Conservation (phyloP, 805 yeast species). For the Saturnispora hagleri region DNA sequence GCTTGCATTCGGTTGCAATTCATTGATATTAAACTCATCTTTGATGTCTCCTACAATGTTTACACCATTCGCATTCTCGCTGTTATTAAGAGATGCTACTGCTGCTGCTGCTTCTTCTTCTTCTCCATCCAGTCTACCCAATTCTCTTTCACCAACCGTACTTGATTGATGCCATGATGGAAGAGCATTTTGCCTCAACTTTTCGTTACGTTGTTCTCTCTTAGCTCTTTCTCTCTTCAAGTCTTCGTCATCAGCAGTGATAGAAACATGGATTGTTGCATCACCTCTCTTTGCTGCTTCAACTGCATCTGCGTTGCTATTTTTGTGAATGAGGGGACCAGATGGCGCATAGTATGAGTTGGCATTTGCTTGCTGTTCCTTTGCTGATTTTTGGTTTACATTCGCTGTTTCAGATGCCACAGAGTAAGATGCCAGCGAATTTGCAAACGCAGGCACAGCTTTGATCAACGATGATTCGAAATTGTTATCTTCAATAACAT, state of each 20-base stretch:
- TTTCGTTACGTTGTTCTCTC: conserved; percentile 57
- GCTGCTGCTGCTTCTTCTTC: conserved; percentile 28
- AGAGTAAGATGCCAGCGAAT: conserved; percentile 60
- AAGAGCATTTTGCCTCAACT: conserved; percentile 82
- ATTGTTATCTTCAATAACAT: conserved; percentile 75
- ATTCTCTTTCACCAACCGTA: conserved; percentile 67
- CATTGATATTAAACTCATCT: neutral
- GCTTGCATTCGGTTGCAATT: neutral
- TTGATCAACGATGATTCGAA: conserved; percentile 76
- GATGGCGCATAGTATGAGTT: conserved; percentile 8
- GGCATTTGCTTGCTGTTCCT: neutral
- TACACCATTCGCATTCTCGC: neutral
- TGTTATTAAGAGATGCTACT: conserved; percentile 9
- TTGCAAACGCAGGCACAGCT: conserved; percentile 77
- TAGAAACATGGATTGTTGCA: conserved; percentile 83
- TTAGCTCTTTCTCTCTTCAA: conserved; percentile 52
- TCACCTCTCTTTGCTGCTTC: conserved; percentile 42
- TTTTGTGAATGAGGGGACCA: conserved; percentile 15
- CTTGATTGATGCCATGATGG: conserved; percentile 95
- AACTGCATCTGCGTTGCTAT: conserved; percentile 20
- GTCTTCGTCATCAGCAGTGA: conserved; percentile 79
- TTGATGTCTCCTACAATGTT: neutral
- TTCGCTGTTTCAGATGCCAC: conserved; percentile 31
- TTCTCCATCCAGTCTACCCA: conserved; percentile 46
- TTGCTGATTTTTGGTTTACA: conserved; percentile 10